Base-by-base conservation (phyloP, 179 eudicot species). In the Dionaea muscipula region DNA sequence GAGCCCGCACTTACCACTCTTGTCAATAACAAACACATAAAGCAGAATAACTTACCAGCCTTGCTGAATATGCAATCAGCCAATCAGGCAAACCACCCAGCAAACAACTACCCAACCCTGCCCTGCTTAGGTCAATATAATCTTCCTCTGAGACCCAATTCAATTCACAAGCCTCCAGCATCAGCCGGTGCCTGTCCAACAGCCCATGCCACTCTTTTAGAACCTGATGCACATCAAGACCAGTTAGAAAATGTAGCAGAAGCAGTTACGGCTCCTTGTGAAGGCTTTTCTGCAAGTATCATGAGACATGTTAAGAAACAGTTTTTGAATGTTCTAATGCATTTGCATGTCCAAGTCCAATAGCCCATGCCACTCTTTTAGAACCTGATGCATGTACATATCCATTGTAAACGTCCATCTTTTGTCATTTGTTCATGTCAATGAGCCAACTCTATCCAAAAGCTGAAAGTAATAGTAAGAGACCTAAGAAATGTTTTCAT, bases 71-170 rank as follows among this genome's bases (percentile, higher is more conserved):
- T 31, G 98, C 95, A 69, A 91, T 57, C 55, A 91, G 74, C 98
- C 98, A 91, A 74, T 90, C 94, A 60, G 97, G 97, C 68, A 90
- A 66, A 50, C 91, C 97, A 48, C 80, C 87, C 70, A 90, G 94
- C 73, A 91, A 77, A 75, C 98, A 91, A 75, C 84, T 78, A 26
- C 94, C 98, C 54, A 87, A 72, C 49, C 98, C 98, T 61, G 95
- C 98, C 74, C 63, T 91, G 46, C 87, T 78, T 69, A 91, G 64
- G n/a, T 87, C 95, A 65, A 91, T 76, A 69, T 82, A 91, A 75
- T 91, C 98, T 64, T 87, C 98, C 58, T 91, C 95, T 9, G 95
- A 84, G 24, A 87, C 98, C 69, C 77, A 80, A 75, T 87, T 87
- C 50, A 77, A 52, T 73, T 91, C 84, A 64, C 98, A 91, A 21